Percentiles rank a stretch among this genome's conserved stretches.
Conservation (phyloP, 805 yeast genomes). For the Pichia rugopelliculosa region DNA sequence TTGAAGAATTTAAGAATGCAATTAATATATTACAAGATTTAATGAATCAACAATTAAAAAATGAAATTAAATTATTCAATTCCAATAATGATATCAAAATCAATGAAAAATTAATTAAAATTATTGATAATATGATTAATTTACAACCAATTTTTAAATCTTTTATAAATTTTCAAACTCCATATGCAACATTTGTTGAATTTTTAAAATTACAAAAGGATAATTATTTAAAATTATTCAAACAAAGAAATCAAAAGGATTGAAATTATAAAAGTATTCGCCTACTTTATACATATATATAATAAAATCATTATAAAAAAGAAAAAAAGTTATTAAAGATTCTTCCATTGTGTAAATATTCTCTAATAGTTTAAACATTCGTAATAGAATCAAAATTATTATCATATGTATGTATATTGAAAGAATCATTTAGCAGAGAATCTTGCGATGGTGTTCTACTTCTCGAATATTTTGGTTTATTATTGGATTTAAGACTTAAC, state of each 20-base stretch:
- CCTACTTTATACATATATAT: no score
- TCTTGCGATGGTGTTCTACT: slow-evolving; percentile 6
- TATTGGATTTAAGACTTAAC: not conserved
- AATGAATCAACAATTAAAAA: slow-evolving; percentile 34
- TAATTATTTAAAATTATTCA: slow-evolving; percentile 15
- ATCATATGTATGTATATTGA: not conserved
- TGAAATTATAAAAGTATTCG: no score
- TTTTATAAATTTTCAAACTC: slow-evolving; percentile 41
- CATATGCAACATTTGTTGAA: slow-evolving; percentile 43
- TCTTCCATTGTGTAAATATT: not conserved
- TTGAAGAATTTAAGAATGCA: slow-evolving; percentile 30
- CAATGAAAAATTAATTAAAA: slow-evolving; percentile 30
- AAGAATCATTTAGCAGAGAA: slow-evolving; percentile 2
- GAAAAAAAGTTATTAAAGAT: not conserved
- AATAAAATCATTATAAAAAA: no score
- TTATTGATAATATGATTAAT: slow-evolving; percentile 40
- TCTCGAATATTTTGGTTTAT: not conserved
- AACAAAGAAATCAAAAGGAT: not conserved
- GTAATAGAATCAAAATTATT: not conserved
- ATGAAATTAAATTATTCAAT: slow-evolving; percentile 21
- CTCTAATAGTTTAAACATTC: not conserved
- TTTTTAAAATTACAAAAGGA: slow-evolving; percentile 33
- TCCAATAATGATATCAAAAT: slow-evolving; percentile 1
- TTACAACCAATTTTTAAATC: slow-evolving; percentile 48
- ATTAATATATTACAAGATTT: slow-evolving; percentile 39